Conservation (phyloP, 768 basidiomycete genomes). For the Phlegmacium glaucopus region DNA sequence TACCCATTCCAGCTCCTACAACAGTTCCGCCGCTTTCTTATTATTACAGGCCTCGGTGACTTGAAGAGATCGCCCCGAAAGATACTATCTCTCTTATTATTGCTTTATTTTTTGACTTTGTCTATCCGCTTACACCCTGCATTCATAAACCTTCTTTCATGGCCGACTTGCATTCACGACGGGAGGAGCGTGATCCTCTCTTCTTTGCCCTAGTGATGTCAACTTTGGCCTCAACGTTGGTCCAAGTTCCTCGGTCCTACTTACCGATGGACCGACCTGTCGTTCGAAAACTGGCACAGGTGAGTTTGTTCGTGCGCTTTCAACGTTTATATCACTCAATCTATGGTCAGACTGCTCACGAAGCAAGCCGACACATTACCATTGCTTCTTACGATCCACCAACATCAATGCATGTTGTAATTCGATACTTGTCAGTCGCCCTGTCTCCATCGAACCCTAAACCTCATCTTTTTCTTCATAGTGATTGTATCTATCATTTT, state of each 20-base stretch:
- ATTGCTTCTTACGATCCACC: slow-evolving; percentile 82
- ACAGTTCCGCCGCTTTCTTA: slow-evolving; percentile 64
- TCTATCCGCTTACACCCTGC: slow-evolving; percentile 88
- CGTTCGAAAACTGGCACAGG: slow-evolving; percentile 77
- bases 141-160: slow-evolving; percentile 90
- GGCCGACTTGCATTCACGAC: slow-evolving; percentile 75
- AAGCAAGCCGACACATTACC: slow-evolving; percentile 79
- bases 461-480: slow-evolving; percentile 23
- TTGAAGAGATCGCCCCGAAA: slow-evolving; percentile 81
- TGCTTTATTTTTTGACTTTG: slow-evolving; percentile 89
- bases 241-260: slow-evolving; percentile 86
- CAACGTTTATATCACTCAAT: slow-evolving; percentile 1
- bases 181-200: slow-evolving; percentile 85
- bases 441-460: slow-evolving; percentile 27
- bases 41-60: slow-evolving; percentile 69
- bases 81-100: slow-evolving; percentile 81
- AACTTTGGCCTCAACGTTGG: slow-evolving; percentile 81
- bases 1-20: slow-evolving; percentile 39
- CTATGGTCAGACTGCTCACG: slow-evolving; percentile 60
- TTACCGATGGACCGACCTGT: slow-evolving; percentile 82
- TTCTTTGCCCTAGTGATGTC: slow-evolving; percentile 92
- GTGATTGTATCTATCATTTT: slow-evolving; percentile 84
- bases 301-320: slow-evolving; percentile 20
- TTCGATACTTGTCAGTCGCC: slow-evolving; percentile 72
- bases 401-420: slow-evolving; percentile 79